phyloP scores from a whole-genome alignment of 768 basidiomycete species.

The Rhodotorula paludigena region DNA sequence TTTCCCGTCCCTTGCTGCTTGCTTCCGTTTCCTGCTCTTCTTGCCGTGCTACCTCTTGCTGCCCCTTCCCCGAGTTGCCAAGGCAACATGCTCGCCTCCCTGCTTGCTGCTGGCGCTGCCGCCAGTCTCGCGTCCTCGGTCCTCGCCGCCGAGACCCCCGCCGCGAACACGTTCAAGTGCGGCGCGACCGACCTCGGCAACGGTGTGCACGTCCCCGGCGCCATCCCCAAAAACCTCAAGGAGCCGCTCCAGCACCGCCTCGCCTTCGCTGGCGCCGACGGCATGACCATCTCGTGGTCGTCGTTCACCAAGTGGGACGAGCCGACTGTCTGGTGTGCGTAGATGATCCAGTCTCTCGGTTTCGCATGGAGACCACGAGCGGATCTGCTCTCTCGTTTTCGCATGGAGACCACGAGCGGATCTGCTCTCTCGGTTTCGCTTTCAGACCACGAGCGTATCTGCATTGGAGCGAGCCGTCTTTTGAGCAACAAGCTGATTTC shows the following conservation, averaged over 20 bases:
- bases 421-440: no score
- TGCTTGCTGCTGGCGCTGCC: background rate
- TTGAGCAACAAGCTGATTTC: no score
- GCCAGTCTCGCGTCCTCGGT: background rate
- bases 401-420: no score
- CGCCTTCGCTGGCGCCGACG: slow-evolving; percentile 24
- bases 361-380: no score
- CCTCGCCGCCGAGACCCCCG: background rate
- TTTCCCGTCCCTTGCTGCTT: background rate
- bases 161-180: background rate
- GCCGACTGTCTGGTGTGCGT: slow-evolving; percentile 14
- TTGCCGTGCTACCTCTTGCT: background rate
- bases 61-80: no score
- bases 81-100: background rate
- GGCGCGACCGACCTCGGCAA: slow-evolving; percentile 10
- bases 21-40: background rate
- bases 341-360: no score
- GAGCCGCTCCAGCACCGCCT: slow-evolving; percentile 38
- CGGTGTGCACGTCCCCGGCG: slow-evolving; percentile 30
- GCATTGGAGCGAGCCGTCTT: no score
- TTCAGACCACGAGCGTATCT: no score
- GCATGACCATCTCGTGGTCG: slow-evolving; percentile 32
- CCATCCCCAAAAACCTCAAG: slow-evolving; percentile 13
- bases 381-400: no score
- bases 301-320: slow-evolving; percentile 13